These are phyloP conservation scores for Cystofilobasidium bisporidii DNA, from an alignment of 768 basidiomycete genomes.

Conservation along the genomic window DNA sequence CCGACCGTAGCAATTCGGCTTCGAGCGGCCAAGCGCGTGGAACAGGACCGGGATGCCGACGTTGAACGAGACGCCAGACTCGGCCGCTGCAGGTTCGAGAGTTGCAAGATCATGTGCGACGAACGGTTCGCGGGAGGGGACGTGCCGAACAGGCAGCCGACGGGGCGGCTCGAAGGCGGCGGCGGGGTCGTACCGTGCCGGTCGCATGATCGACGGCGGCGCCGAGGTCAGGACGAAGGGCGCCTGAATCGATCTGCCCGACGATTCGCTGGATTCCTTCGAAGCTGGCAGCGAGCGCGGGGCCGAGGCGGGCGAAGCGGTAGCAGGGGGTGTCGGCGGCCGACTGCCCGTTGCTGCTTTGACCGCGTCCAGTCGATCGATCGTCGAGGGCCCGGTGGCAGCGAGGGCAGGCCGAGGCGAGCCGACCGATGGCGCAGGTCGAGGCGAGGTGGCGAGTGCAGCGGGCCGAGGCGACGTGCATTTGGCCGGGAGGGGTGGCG, in stretches of 20 bases:
- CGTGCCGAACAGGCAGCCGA: slow-evolving; percentile 3
- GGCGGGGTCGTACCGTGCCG: slow-evolving; percentile 20
- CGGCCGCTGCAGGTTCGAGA: slow-evolving; percentile 5
- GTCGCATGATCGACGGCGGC: slow-evolving; percentile 39
- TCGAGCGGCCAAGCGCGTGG: slow-evolving; percentile 41
- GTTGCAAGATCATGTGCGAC: slow-evolving; percentile 7
- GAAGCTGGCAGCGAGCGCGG: no score
- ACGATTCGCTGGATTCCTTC: neutral
- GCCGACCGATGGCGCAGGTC: no score
- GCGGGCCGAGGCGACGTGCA: no score
- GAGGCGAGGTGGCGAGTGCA: no score
- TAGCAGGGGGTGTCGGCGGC: no score
- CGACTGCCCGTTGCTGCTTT: no score
- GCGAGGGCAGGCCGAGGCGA: no score
- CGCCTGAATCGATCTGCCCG: slow-evolving; percentile 28
- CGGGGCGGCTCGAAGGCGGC: slow-evolving; percentile 23
- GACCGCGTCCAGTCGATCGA: no score
- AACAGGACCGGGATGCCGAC: slow-evolving; percentile 88
- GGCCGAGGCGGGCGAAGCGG: no score
- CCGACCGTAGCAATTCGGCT: slow-evolving; percentile 70
- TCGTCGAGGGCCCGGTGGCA: no score
- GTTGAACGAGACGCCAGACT: slow-evolving; percentile 59
- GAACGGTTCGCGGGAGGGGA: slow-evolving; percentile 2
- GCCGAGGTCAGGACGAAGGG: slow-evolving; percentile 19
- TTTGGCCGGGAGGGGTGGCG: no score